Conservation (phyloP, 257 asterid species). For the Solanum piurae region DNA sequence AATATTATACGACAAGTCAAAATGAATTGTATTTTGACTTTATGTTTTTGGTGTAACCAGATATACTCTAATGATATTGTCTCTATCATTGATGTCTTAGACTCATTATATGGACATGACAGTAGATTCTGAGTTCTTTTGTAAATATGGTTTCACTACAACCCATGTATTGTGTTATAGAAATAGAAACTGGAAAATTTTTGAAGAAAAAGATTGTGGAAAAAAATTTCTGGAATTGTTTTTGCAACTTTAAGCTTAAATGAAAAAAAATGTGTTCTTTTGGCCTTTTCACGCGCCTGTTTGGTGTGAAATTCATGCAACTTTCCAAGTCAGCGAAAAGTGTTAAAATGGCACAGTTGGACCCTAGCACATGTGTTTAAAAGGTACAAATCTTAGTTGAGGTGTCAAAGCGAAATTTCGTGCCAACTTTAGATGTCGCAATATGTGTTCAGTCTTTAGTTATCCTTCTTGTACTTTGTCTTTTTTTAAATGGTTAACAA, state of each 20-base stretch:
- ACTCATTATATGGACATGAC: too few relatives aligned
- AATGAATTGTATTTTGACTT: too few relatives aligned
- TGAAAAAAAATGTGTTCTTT: neutral
- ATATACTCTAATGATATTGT: too few relatives aligned
- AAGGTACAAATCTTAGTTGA: neutral
- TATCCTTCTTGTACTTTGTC: neutral
- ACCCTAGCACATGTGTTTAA: neutral
- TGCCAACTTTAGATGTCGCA: neutral
- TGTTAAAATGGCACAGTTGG: neutral
- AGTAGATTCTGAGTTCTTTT: too few relatives aligned
- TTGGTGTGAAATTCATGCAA: neutral
- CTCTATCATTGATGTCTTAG: too few relatives aligned
- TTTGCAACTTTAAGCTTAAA: neutral
- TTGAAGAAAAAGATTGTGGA: neutral
- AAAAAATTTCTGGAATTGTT: neutral
- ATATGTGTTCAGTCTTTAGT: neutral
- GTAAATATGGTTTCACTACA: too few relatives aligned
- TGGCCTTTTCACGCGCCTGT: neutral
- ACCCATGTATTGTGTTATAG: too few relatives aligned
- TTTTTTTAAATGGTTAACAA: neutral
- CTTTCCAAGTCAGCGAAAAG: neutral
- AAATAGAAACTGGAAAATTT: too few relatives aligned
- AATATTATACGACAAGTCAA: too few relatives aligned
- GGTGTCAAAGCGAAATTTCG: neutral
- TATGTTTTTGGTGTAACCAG: too few relatives aligned